phyloP scores from a whole-genome alignment of 352 stramenopile species.

The Peronospora farinosa region DNA sequence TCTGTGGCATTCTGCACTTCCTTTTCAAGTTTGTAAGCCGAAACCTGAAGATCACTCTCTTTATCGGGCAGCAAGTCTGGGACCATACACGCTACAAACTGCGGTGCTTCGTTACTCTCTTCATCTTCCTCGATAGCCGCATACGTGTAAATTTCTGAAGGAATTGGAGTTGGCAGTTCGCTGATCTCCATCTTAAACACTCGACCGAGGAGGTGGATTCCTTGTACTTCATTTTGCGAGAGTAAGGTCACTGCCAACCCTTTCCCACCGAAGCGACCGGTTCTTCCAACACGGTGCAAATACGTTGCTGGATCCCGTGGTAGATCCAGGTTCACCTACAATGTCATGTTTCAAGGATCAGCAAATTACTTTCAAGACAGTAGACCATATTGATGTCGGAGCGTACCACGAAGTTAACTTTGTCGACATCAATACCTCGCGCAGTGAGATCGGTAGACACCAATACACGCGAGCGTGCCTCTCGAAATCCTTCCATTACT shows the following conservation, averaged over 20 bases:
- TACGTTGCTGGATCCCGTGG: constrained; percentile 70
- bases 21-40: not conserved
- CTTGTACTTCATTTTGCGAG: constrained; percentile 37
- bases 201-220: constrained; percentile 46
- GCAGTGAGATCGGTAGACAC: constrained; percentile 76
- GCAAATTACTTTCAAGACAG: not conserved
- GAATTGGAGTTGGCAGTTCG: constrained; percentile 40
- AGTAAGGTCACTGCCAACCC: constrained; percentile 70
- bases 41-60: not conserved
- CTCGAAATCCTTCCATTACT: constrained; percentile 59
- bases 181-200: constrained; percentile 68
- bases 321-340: constrained; percentile 62
- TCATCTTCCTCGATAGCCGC: constrained; percentile 9
- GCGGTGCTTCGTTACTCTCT: not conserved
- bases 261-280: constrained; percentile 66
- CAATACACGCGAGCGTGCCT: constrained; percentile 46
- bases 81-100: not conserved
- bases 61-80: not conserved
- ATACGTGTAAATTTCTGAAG: constrained; percentile 43
- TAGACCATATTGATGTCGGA: not conserved
- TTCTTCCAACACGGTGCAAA: constrained; percentile 68
- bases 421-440: constrained; percentile 68
- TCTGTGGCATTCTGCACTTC: constrained; percentile 1
- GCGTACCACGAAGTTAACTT: constrained; percentile 67
- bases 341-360: constrained; percentile 3